These are phyloP conservation scores for Picochlorum sp. DNA, from an alignment of 139 green algal genomes.

Conservation along the genomic window DNA sequence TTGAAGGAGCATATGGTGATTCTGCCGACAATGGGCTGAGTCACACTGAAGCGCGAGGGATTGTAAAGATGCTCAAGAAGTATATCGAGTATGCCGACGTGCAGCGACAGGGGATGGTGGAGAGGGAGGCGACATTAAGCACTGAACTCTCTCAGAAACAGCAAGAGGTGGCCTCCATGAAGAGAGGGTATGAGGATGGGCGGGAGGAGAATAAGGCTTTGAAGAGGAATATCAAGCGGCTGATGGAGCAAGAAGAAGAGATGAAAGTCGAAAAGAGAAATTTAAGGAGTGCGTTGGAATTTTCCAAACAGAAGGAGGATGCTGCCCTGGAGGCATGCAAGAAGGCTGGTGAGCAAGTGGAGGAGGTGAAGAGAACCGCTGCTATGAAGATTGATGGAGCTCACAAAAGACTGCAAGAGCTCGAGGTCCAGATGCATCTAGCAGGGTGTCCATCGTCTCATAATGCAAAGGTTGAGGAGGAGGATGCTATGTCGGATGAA, in stretches of 20 bases:
- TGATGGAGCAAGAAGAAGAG: background rate
- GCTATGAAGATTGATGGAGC: background rate
- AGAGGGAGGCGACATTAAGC: background rate
- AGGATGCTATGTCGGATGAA: background rate
- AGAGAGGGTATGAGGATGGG: background rate
- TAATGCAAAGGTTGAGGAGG: background rate
- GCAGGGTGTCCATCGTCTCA: background rate
- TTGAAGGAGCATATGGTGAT: background rate
- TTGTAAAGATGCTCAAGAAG: slow-evolving; percentile 1
- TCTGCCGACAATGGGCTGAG: background rate
- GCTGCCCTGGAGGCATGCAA: background rate
- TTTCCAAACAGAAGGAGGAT: background rate
- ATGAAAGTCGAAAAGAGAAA: background rate
- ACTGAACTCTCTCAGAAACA: background rate
- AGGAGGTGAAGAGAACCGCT: background rate
- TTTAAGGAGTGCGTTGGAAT: background rate
- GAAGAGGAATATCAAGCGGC: background rate
- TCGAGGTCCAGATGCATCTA: slow-evolving; percentile 4
- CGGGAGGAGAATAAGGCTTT: background rate
- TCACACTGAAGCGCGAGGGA: background rate
- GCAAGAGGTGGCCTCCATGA: slow-evolving; percentile 1
- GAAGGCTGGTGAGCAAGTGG: background rate
- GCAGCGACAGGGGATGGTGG: background rate
- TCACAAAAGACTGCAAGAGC: background rate
- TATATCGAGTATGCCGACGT: background rate